phyloP scores from a whole-genome alignment of 192 early-diverging fungal genomes.

The Podila clonocystis region DNA sequence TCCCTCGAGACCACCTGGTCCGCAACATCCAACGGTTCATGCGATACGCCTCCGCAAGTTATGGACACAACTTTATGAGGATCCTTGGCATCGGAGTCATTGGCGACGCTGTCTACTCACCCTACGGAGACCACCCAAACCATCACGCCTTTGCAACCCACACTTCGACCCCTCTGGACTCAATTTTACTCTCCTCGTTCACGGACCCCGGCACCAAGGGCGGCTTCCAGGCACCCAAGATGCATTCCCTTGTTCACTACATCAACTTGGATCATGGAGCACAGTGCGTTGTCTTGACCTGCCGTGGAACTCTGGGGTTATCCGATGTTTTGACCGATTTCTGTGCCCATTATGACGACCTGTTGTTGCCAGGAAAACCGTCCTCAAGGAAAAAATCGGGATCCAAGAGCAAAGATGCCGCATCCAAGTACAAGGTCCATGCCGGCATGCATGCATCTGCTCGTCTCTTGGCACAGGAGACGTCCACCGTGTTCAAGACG shows the following conservation, averaged over 20 bases:
- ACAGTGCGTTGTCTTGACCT: constrained; percentile 79
- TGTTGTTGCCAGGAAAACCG: constrained; percentile 49
- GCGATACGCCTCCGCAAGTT: constrained; percentile 74
- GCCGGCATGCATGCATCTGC: constrained; percentile 90
- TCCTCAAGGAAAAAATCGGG: constrained; percentile 9
- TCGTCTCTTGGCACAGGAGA: constrained; percentile 69
- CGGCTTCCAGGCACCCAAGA: constrained; percentile 59
- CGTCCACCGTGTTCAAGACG: constrained; percentile 76
- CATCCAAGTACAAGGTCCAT: constrained; percentile 69
- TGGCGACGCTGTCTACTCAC: constrained; percentile 48
- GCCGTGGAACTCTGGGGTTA: constrained; percentile 88
- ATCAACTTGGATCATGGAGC: constrained; percentile 86
- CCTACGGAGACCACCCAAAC: constrained; percentile 64
- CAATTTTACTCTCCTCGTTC: constrained; percentile 78
- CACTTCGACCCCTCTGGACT: constrained; percentile 75
- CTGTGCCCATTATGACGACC: constrained; percentile 77
- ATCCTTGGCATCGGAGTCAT: constrained; percentile 71
- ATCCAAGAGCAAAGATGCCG: constrained; percentile 15
- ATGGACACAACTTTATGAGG: constrained; percentile 79
- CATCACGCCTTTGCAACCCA: constrained; percentile 85
- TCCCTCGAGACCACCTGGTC: constrained; percentile 66
- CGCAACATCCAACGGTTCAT: constrained; percentile 77
- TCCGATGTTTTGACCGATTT: constrained; percentile 92
- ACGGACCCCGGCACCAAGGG: constrained; percentile 53
- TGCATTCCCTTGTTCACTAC: constrained; percentile 81